Evolutionary conservation across 108 stramenopile genomes (phyloP), one percentile per base, ranked within the genome.

Genomic region (Aureococcus anophagefferens): DNA sequence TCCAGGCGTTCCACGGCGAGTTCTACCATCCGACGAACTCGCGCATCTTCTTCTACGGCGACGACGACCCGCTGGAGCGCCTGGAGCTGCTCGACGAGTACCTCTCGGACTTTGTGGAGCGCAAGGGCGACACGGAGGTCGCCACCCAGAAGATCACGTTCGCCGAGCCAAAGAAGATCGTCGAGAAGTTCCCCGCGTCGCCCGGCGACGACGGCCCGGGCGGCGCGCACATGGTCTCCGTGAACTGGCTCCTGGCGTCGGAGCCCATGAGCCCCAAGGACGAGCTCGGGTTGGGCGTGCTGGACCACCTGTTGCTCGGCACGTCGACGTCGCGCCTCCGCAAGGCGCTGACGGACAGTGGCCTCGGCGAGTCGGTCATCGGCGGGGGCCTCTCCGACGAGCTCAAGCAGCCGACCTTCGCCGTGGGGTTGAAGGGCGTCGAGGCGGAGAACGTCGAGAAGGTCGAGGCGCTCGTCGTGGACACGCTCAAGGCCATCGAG

Each of bases 11-110:
- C 80, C 97, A 98, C 79, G 70, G 67, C 31, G 86, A 86, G 65
- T 93, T 86, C 71, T 99, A 99, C 81, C 95, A 96, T 74, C 98
- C 98, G 21, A 80, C 82, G 74, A 99, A 99, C 75, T 86, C 94
- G 30, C 88, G 91, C 36, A 90, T 98, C 63, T 99, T 92, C 84
- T 89, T 95, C 64, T 93, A 89, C 72, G 98, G 98, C 17, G 96
- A 99, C 75, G 97, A 98, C 75, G 90, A 94, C 80, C 93, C 92
- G 25, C 65, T 45, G 33, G 74, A 82, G 64, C 83, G 96, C 14
- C 82, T 99, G 67, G 91, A 94, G 66, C 68, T 97, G 30, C 86
- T 99, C 86, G 94, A 97, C 69, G 87, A 89, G 67, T 94, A 93
- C 72, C 86, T 96, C 4, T 33, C 66, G 0, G 93, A 95, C 65